Percentiles rank a stretch among this genome's conserved stretches.
These are phyloP conservation scores for Elongisporangium undulatum DNA, from an alignment of 352 stramenopile genomes.

Conservation along the genomic window DNA sequence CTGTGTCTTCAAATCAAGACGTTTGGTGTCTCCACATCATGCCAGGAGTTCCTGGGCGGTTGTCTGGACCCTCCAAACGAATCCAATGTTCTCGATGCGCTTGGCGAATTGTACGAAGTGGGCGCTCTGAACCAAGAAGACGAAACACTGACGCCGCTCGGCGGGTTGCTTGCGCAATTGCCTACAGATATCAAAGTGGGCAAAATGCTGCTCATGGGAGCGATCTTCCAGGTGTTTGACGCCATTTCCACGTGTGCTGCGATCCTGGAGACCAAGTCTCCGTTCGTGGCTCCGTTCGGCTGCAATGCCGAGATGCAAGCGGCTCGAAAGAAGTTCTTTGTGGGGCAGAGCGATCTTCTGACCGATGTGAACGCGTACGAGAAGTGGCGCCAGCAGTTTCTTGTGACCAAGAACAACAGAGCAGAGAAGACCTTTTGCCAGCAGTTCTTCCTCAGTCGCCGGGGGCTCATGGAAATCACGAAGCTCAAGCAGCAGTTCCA, in stretches of 20 bases:
- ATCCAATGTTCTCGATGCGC: conserved; percentile 84
- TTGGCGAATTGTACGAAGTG: conserved; percentile 89
- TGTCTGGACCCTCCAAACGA: conserved; percentile 91
- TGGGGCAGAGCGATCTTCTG: conserved; percentile 63
- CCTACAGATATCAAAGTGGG: conserved; percentile 96
- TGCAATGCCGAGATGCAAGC: conserved; percentile 65
- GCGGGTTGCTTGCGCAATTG: conserved; percentile 89
- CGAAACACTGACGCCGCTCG: conserved; percentile 91
- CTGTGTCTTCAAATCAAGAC: conserved; percentile 95
- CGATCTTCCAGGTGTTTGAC: conserved; percentile 90
- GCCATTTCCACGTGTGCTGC: conserved; percentile 62
- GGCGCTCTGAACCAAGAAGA: conserved; percentile 67
- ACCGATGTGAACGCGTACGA: conserved; percentile 80
- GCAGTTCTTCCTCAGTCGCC: conserved; percentile 58
- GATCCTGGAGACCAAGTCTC: conserved; percentile 77
- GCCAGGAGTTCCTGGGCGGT: conserved; percentile 81
- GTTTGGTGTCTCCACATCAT: conserved; percentile 65
- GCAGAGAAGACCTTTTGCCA: conserved; percentile 63
- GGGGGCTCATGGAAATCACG: conserved; percentile 49
- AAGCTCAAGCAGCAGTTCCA: conserved; percentile 81
- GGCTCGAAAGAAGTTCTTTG: conserved; percentile 47
- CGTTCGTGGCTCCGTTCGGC: conserved; percentile 75
- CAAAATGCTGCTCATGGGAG: conserved; percentile 96
- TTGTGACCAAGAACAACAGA: conserved; percentile 13
- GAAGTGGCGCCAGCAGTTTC: conserved; percentile 34